These are phyloP conservation scores for Grosmannia clavigera DNA, from an alignment of 2,329 filamentous ascomycete genomes.

Conservation along the genomic window DNA sequence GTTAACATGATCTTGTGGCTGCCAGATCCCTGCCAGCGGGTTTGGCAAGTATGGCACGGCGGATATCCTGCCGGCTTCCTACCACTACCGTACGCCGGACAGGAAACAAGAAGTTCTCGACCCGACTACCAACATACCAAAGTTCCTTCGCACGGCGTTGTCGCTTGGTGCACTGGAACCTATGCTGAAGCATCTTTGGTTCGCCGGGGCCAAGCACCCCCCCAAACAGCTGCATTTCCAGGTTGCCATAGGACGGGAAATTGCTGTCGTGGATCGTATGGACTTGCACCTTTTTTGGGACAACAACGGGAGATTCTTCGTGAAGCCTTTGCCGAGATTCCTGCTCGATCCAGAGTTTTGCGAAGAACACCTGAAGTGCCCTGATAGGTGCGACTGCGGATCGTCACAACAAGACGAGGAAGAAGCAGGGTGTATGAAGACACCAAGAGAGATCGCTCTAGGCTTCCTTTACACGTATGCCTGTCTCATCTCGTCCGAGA, in stretches of 20 bases:
- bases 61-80: background rate
- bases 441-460: slow-evolving; percentile 6
- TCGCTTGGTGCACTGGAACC: background rate
- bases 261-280: slow-evolving; percentile 3
- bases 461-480: slow-evolving; percentile 14
- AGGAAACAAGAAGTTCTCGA: too few species aligned
- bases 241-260: background rate
- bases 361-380: slow-evolving; percentile 1
- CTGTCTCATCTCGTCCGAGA: slow-evolving; percentile 11
- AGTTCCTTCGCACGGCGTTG: background rate
- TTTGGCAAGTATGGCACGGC: too few species aligned
- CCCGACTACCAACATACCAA: background rate
- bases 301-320: background rate
- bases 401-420: background rate
- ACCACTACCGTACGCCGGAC: background rate
- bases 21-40: too few species aligned
- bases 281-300: slow-evolving; percentile 5
- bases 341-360: slow-evolving; percentile 3
- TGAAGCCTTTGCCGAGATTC: slow-evolving; percentile 6
- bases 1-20: too few species aligned
- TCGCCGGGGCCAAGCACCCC: background rate
- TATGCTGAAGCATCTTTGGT: slow-evolving; percentile 1
- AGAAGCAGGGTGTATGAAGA: background rate
- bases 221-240: slow-evolving; percentile 2
- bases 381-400: background rate